phyloP scores from a whole-genome alignment of 495 filamentous ascomycete genomes.

The Penicillium lagena region DNA sequence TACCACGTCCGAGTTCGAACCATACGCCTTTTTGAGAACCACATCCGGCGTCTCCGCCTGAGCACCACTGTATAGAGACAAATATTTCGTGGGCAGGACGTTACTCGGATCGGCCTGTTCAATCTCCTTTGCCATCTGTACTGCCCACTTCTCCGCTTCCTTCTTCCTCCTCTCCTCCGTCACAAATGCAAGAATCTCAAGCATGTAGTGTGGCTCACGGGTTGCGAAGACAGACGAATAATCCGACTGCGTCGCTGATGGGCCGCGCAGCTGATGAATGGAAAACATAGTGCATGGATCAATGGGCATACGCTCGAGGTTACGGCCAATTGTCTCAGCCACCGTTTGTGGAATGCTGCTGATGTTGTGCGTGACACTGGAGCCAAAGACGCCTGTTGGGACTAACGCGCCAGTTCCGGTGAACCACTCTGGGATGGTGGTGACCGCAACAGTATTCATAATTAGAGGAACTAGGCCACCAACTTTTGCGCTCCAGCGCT shows the following conservation, averaged over 20 bases:
- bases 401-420: constrained; percentile 7
- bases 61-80: constrained; percentile 15
- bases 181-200: constrained; percentile 23
- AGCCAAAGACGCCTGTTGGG: constrained; percentile 13
- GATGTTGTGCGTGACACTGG: constrained; percentile 15
- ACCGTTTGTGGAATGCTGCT: constrained; percentile 12
- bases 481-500: constrained; percentile 22
- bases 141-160: constrained; percentile 19
- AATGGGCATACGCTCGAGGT: constrained; percentile 17
- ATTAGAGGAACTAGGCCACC: constrained; percentile 13
- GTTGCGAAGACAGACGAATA: constrained; percentile 21
- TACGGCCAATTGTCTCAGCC: constrained; percentile 12
- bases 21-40: constrained; percentile 15
- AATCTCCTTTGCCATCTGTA: constrained; percentile 6
- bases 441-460: constrained; percentile 21
- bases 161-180: background rate
- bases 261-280: constrained; percentile 26
- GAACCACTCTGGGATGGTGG: constrained; percentile 16
- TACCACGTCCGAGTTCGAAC: constrained; percentile 9
- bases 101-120: constrained; percentile 6
- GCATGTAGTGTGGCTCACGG: constrained; percentile 30
- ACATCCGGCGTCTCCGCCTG: background rate
- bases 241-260: constrained; percentile 2
- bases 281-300: constrained; percentile 16
- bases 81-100: constrained; percentile 23